Base-by-base conservation (phyloP, 768 basidiomycete species). In the Podaxis sp. region DNA sequence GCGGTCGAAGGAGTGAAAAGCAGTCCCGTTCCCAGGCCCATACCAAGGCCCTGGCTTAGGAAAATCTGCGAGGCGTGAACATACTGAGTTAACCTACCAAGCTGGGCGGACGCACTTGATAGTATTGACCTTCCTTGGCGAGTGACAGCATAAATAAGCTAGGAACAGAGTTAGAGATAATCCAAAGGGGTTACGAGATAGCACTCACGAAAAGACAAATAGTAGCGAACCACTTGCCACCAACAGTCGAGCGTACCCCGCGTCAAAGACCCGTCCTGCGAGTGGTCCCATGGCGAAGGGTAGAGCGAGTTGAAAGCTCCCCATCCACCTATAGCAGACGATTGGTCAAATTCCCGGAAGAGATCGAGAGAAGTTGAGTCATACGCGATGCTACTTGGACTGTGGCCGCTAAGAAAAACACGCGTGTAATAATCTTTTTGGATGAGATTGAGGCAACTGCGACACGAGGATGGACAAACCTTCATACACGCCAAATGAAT, bases 41-140 rank as follows among this genome's bases (percentile, higher is more conserved):
- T 81, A 9, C 82, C 83, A n/a, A 88, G 67, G 12, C 79, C 83
- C 71, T 88, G 85, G 4, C 80, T 75, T 4, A 84, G 73, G 68
- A 87, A 83, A 2, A 82, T 69, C 72, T 80, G 22, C 8, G 30
- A 48, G 42, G 65, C 30, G 59, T 64, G 52, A 63, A 55, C 17
- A n/a, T n/a, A 26, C 17, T n/a, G 65, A 49, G 19, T 38, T 68
- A n/a, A 44, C 2, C 61, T 63, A 5, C 67, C 68, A 12, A 58
- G 62, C 59, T 36, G 11, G 30, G 1, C 8, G 30, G 12, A 49
- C 7, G 53, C 54, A 83, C 76, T 71, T 79, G 77, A 64, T 80
- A 83, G 65, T 79, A 80, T 63, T 76, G 71, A 57, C 79, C 76
- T 51, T 78, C 72, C 22, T 78, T 68, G 0, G 77, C 70, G 22